phyloP scores from a whole-genome alignment of 2,329 filamentous ascomycete species.

The Trichoderma gracile region DNA sequence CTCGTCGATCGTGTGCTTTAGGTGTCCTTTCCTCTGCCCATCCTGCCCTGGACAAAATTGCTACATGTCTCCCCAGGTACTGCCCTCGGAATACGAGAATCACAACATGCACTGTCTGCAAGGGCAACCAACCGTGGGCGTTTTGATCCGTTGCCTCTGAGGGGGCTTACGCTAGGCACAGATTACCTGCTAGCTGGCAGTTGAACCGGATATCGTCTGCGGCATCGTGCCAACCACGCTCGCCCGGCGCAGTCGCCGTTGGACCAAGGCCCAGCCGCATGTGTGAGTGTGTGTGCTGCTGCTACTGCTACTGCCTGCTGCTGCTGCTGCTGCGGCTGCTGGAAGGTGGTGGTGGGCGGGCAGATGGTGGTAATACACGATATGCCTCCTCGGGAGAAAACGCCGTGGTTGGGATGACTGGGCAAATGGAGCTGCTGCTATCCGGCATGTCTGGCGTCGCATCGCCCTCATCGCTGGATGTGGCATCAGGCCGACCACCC shows the following conservation, averaged over 20 bases:
- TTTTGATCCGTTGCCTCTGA: constrained; percentile 12
- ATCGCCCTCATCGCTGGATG: constrained; percentile 18
- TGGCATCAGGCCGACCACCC: constrained; percentile 12
- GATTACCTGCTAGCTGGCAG: constrained; percentile 1
- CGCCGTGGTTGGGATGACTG: not conserved
- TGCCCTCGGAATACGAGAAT: no score
- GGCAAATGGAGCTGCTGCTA: not conserved
- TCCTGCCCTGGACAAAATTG: not conserved
- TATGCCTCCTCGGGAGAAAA: not conserved
- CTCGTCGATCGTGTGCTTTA: not conserved
- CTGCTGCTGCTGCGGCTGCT: not conserved
- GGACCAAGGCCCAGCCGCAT: not conserved
- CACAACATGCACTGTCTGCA: not conserved
- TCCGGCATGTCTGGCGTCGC: constrained; percentile 6
- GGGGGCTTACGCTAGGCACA: constrained; percentile 23
- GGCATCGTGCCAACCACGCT: constrained; percentile 1
- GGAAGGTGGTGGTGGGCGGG: no score
- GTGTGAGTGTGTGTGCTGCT: not conserved
- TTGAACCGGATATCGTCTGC: constrained; percentile 14
- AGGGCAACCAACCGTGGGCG: not conserved
- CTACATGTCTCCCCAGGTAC: no score
- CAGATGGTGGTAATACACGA: no score
- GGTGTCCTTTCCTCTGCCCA: not conserved
- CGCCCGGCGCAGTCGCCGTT: not conserved
- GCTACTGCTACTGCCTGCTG: no score